Base-by-base conservation (phyloP, 2,329 filamentous ascomycete species). In the Madurella fahalii region DNA sequence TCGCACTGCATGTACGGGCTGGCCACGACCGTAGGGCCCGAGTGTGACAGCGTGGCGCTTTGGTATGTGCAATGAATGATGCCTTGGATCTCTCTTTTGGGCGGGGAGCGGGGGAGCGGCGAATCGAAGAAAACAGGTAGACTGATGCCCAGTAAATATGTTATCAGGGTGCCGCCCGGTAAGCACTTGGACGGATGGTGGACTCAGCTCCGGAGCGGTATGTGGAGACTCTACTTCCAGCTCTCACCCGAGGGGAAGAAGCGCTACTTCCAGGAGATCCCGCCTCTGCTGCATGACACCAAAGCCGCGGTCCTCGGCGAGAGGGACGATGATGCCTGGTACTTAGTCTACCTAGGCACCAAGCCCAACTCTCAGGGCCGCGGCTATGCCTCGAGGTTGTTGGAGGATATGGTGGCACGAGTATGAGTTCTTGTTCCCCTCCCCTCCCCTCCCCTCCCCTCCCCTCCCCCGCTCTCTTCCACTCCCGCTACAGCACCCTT, bases 261-360 rank as follows among this genome's bases (percentile, higher is more conserved):
- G 61, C 86, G 90, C 60, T 91, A 90, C 79, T 91, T 89, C 72
- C 72, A 77, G 59, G 89, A 94, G 71, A 84, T 93, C 71, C 71
- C 91, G 46, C 88, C 89, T 15, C 77, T 90, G 44, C 79, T 94
- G 60, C 83, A 89, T 71, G 74, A 84, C 62, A 86, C 86, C 65
- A 92, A 92, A 75, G 74, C 77, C 57, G 77, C 82, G 58, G 78
- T 88, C 58, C 80, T 94, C 69, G 85, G 86, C 18, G 76, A 80
- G 40, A 79, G 83, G 48, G 85, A 90, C 67, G 69, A 76, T 62
- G 77, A 87, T 57, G 84, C 81, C 66, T 94, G 89, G 79, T 94
- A 94, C 69, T 83, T 95, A 52, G 87, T 91, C 46, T 94, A 93
- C 70, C 77, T 95, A 58, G 90, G 89, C 58, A 91, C 87, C 48